A percentile compares a stretch with the other conserved stretches of the same genome.
These are phyloP conservation scores for Kockiozyma suomiensis DNA, from an alignment of 805 yeast species.

Conservation along the genomic window DNA sequence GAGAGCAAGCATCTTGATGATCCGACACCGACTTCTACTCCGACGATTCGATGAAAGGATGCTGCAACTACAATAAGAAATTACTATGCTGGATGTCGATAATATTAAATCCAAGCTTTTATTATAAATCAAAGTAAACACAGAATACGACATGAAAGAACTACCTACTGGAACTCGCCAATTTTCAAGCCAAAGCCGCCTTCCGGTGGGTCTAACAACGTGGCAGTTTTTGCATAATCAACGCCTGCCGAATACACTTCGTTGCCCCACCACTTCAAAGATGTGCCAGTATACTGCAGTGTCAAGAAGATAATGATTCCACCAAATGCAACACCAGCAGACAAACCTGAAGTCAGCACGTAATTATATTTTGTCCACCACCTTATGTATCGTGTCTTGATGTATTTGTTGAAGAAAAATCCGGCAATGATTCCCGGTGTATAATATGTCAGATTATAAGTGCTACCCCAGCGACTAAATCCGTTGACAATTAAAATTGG, in stretches of 20 bases:
- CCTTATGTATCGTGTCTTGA: constrained; percentile 18
- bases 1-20: too few relatives aligned
- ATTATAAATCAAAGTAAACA: too few relatives aligned
- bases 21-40: too few relatives aligned
- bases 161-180: too few relatives aligned
- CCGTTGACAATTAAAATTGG: constrained; percentile 63
- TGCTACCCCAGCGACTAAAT: constrained; percentile 13
- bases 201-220: constrained; percentile 13
- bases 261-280: constrained; percentile 68
- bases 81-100: too few relatives aligned
- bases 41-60: too few relatives aligned
- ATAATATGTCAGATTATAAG: constrained; percentile 22
- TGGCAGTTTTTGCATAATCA: constrained; percentile 20
- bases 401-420: constrained; percentile 11
- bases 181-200: constrained; percentile 11
- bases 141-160: too few relatives aligned
- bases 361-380: constrained; percentile 45
- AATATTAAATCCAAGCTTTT: too few relatives aligned
- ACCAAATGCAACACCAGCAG: constrained; percentile 68
- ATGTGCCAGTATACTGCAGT: constrained; percentile 46
- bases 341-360: constrained; percentile 63
- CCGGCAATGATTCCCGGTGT: constrained; percentile 20
- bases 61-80: too few relatives aligned
- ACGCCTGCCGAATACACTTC: constrained; percentile 23
- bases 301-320: constrained; percentile 59